Conservation (phyloP, 805 yeast species). For the Hanseniaspora jakobsenii region DNA sequence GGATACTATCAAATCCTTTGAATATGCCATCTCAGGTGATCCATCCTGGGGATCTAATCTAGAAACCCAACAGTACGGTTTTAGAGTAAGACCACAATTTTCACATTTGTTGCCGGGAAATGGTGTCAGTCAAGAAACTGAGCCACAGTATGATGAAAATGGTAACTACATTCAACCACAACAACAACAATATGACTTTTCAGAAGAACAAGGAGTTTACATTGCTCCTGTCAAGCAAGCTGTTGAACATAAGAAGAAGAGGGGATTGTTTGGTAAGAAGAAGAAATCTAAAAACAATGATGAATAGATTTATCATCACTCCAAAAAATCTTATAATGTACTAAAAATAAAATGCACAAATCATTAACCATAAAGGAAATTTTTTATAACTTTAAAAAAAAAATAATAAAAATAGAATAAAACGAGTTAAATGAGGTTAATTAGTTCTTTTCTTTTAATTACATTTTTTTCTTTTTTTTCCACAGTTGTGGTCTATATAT, state of each 20-base stretch:
- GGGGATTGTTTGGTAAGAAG: conserved; percentile 64
- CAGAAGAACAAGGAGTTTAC: conserved; percentile 46
- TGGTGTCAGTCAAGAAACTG: conserved; percentile 22
- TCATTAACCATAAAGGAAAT: too few relatives aligned
- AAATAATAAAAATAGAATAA: too few relatives aligned
- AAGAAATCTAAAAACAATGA: background rate
- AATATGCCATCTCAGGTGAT: conserved; percentile 90
- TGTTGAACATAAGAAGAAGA: conserved; percentile 56
- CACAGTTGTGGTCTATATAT: too few relatives aligned
- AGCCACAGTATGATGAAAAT: conserved; percentile 24
- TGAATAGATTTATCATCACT: too few relatives aligned
- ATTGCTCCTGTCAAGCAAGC: conserved; percentile 39
- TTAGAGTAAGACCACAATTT: conserved; percentile 64
- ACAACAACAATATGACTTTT: conserved; percentile 24
- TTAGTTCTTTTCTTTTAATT: too few relatives aligned
- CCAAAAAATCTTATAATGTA: too few relatives aligned
- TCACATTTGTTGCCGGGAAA: conserved; percentile 22
- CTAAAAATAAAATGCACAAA: too few relatives aligned
- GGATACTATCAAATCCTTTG: conserved; percentile 89
- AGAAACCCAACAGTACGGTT: conserved; percentile 69
- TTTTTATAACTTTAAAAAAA: too few relatives aligned
- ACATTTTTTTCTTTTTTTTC: too few relatives aligned
- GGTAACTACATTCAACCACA: conserved; percentile 22
- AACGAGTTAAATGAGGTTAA: too few relatives aligned
- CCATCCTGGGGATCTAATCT: conserved; percentile 62